Percentiles rank a stretch among this genome's conserved stretches.
phyloP scores from a whole-genome alignment of 495 filamentous ascomycete genomes.

The Penicillium pulvis region DNA sequence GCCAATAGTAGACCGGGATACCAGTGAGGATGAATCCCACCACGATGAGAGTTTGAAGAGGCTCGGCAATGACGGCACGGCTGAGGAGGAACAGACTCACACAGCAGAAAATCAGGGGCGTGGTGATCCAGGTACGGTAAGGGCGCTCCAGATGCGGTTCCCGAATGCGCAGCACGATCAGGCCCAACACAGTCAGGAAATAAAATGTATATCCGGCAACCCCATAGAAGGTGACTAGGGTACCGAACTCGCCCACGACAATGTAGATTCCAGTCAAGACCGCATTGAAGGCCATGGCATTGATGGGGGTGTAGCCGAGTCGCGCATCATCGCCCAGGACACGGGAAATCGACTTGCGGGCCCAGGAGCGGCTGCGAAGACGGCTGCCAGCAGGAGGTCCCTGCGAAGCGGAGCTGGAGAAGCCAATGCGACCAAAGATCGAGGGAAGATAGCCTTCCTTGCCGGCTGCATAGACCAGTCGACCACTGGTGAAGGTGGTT shows the following conservation, averaged over 20 bases:
- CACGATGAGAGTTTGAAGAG: conserved; percentile 85
- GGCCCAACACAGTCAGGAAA: conserved; percentile 89
- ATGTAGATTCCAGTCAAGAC: conserved; percentile 74
- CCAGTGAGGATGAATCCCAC: conserved; percentile 80
- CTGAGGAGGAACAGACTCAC: conserved; percentile 91
- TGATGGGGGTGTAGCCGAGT: conserved; percentile 80
- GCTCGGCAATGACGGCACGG: conserved; percentile 83
- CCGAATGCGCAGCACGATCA: conserved; percentile 86
- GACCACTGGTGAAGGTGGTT: conserved; percentile 88
- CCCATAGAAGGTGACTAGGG: conserved; percentile 93
- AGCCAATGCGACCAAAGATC: conserved; percentile 80
- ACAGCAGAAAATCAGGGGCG: conserved; percentile 97
- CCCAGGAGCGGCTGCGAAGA: conserved; percentile 60
- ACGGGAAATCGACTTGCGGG: conserved; percentile 54
- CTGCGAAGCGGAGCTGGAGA: conserved; percentile 49
- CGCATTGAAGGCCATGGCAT: conserved; percentile 82
- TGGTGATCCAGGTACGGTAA: conserved; percentile 94
- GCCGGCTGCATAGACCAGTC: conserved; percentile 90
- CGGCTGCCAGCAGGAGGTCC: conserved; percentile 35
- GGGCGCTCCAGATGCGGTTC: conserved; percentile 87
- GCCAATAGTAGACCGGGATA: conserved; percentile 85
- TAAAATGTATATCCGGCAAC: conserved; percentile 97
- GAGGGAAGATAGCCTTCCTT: conserved; percentile 93
- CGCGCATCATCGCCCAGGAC: conserved; percentile 63
- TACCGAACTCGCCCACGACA: conserved; percentile 83